phyloP scores from a whole-genome alignment of 2,329 filamentous ascomycete species.

The Pleoardoris graminearum region DNA sequence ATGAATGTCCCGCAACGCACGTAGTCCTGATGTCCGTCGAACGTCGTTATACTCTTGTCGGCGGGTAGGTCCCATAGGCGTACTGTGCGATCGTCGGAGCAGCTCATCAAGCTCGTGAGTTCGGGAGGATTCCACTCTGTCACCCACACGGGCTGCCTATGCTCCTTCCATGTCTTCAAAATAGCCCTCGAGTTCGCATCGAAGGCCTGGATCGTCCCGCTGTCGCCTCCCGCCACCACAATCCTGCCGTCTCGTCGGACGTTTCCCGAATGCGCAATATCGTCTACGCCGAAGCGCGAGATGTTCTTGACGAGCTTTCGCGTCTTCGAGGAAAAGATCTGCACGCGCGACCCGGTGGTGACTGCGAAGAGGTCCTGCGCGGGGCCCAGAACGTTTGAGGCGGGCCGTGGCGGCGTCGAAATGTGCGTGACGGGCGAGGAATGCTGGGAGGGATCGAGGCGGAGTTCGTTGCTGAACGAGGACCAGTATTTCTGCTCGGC shows the following conservation, averaged over 20 bases:
- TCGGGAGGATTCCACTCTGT: constrained; percentile 91
- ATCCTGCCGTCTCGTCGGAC: constrained; percentile 87
- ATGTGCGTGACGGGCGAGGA: constrained; percentile 90
- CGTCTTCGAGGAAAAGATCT: constrained; percentile 90
- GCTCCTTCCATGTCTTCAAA: constrained; percentile 90
- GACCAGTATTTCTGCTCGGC: constrained; percentile 97
- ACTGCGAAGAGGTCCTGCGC: constrained; percentile 78
- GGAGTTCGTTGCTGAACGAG: constrained; percentile 87
- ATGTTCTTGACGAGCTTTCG: constrained; percentile 93
- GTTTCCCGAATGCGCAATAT: constrained; percentile 86
- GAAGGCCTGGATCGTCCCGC: constrained; percentile 91
- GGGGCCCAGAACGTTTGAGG: constrained; percentile 43
- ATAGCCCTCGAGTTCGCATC: constrained; percentile 89
- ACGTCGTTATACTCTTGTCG: constrained; percentile 73
- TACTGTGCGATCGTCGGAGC: constrained; percentile 90
- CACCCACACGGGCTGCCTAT: constrained; percentile 92
- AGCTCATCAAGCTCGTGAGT: constrained; percentile 82
- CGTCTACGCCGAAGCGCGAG: constrained; percentile 76
- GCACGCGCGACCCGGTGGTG: constrained; percentile 90
- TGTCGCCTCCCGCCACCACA: constrained; percentile 87
- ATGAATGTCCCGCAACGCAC: constrained; percentile 87
- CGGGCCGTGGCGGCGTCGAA: constrained; percentile 63
- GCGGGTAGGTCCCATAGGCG: constrained; percentile 91
- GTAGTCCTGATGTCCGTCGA: constrained; percentile 88
- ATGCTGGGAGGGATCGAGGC: constrained; percentile 81